Evolutionary conservation across 2,329 filamentous ascomycete species (phyloP), one percentile per base, ranked within the genome.

Genomic region (Pseudogymnoascus sp.): DNA sequence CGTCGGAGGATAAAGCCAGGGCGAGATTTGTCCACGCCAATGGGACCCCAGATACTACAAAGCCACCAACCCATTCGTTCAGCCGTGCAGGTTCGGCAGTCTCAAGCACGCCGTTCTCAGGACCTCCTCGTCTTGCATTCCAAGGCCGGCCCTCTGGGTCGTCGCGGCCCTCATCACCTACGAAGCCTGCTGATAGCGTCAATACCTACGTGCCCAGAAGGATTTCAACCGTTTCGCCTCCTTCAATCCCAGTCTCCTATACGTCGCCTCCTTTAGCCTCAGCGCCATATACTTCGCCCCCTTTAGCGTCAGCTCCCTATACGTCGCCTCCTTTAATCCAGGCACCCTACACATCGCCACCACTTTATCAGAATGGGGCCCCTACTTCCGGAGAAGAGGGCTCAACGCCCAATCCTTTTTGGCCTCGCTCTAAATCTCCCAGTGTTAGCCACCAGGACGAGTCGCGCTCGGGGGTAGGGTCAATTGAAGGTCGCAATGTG

Each of bases 11-110:
- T 31, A 72, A 69, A 35, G 65, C 72, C n/a, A 69, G 78, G 6
- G 79, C 79, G 74, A 90, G 89, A 71, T 91, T 92, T 77, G 85
- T 92, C 73, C 89, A 91, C 72, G 89, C 87, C 64, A 89, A 90
- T 73, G 86, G 86, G 31, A 77, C 77, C 12, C 81, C 83, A 2
- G 81, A 86, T 62, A 64, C 80, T 6, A 78, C 76, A 61, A 68
- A 75, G 0, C 69, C 72, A 37, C 66, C 70, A 72, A 69, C 65
- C 70, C 69, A 65, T 39, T 66, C 69, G 70, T 71, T 74, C 55
- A 6, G 8, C 11, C 55, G 55, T 7, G 55, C 55, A 3, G 55
- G 55, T 3, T 83, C 82, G 1, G 73, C 73, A 6, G 72, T 78
- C 49, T 83, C 80, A 7, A 76, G 73, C 52, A 74, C 72, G 61